Conservation (phyloP, 2,329 filamentous ascomycete species). For the Aspergillus awamori region DNA sequence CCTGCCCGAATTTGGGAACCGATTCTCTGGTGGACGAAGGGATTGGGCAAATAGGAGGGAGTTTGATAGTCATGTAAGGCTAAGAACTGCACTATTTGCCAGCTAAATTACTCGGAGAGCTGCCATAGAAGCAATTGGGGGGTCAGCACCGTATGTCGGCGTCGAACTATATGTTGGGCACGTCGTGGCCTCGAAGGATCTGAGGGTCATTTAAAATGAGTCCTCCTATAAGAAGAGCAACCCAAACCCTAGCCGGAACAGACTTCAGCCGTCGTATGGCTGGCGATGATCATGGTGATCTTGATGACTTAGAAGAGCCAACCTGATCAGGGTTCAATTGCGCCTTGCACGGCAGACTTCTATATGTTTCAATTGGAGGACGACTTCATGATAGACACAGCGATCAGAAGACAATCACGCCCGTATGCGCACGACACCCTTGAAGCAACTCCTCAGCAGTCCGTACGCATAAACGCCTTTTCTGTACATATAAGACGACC, state of each 20-base stretch:
- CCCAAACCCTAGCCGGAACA: not conserved
- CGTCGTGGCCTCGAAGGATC: not conserved
- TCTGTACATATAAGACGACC: slow-evolving; percentile 11
- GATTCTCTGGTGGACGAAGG: not conserved
- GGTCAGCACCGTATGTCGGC: not conserved
- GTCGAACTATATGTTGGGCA: not conserved
- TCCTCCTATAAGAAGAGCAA: slow-evolving; percentile 4
- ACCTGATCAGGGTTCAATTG: slow-evolving; percentile 1
- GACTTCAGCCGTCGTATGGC: slow-evolving; percentile 11
- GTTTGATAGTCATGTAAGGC: not conserved
- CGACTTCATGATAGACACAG: not conserved
- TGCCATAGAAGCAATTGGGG: not conserved
- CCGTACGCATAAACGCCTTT: slow-evolving; percentile 1
- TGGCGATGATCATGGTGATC: slow-evolving; percentile 21
- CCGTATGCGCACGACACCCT: not conserved
- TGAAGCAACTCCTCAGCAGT: not conserved
- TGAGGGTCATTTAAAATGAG: not conserved
- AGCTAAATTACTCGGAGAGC: not conserved
- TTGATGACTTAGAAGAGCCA: slow-evolving; percentile 10
- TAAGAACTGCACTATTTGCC: slow-evolving; percentile 3
- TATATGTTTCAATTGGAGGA: not conserved
- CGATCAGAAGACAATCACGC: not conserved
- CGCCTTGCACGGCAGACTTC: not conserved
- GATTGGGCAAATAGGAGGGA: slow-evolving; percentile 6
- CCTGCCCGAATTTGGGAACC: not conserved